Percentiles rank a stretch among this genome's conserved stretches.
Evolutionary conservation across 805 yeast genomes (phyloP).

Genomic region (Babjeviella inositovora): DNA sequence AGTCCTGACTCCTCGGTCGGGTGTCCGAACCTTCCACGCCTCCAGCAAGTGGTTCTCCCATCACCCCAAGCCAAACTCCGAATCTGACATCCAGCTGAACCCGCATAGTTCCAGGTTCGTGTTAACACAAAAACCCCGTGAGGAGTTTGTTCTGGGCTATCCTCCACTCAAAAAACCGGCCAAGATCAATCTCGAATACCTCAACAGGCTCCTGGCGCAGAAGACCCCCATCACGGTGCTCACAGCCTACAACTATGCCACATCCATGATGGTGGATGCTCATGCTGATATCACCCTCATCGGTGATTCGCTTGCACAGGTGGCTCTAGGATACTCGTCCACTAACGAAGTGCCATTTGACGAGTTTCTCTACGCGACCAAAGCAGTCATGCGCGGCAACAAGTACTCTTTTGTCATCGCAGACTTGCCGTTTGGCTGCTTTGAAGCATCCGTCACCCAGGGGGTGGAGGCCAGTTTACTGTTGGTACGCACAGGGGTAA

Average conservation of each 20-base stretch:
- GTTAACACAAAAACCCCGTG: no score
- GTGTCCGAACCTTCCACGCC: no score
- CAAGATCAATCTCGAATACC: no score
- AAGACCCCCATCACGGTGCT: no score
- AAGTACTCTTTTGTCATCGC: conserved; percentile 53
- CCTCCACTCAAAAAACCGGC: no score
- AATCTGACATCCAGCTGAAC: no score
- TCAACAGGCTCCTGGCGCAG: no score
- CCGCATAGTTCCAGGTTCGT: no score
- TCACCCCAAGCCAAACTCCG: no score
- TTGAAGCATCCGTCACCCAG: conserved; percentile 44
- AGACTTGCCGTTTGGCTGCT: conserved; percentile 83
- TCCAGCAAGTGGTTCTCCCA: no score
- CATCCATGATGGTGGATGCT: conserved; percentile 59
- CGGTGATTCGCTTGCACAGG: conserved; percentile 93
- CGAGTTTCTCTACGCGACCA: conserved; percentile 63
- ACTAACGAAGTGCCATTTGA: conserved; percentile 67
- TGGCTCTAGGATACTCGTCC: conserved; percentile 63
- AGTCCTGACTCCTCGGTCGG: no score
- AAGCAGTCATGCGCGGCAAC: conserved; percentile 64
- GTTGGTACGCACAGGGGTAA: conserved; percentile 40
- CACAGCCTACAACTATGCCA: conserved; percentile 83
- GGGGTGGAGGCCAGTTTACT: conserved; percentile 44
- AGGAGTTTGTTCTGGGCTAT: no score
- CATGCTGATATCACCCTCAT: conserved; percentile 57